A percentile compares a stretch with the other conserved stretches of the same genome.
These are phyloP conservation scores for Eurotiales sp. DNA, from an alignment of 2,329 filamentous ascomycete species.

Conservation along the genomic window DNA sequence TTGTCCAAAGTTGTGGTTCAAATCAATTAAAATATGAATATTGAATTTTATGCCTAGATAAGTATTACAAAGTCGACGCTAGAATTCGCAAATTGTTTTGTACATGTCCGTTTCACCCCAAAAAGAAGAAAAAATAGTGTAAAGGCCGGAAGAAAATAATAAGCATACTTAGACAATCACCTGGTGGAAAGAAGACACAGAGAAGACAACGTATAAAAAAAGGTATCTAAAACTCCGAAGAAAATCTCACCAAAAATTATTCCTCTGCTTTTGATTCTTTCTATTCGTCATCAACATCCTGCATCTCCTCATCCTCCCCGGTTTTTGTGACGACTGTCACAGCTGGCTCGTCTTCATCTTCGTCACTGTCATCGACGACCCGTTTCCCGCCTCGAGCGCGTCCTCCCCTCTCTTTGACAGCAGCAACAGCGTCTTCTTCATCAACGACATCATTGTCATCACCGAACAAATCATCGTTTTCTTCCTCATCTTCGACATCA, in stretches of 20 bases:
- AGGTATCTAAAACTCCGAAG: conserved; percentile 2
- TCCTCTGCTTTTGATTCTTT: too few relatives aligned
- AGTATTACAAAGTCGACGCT: conserved; percentile 1
- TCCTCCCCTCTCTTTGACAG: conserved; percentile 1
- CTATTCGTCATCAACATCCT: conserved; percentile 14
- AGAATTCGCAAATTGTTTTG: conserved; percentile 9
- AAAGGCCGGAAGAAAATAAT: neutral
- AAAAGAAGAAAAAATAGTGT: neutral
- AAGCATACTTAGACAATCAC: conserved; percentile 6
- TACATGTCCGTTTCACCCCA: conserved; percentile 1
- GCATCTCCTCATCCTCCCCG: conserved; percentile 21
- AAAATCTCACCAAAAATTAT: neutral
- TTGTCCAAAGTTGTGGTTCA: too few relatives aligned
- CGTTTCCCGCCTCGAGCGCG: conserved; percentile 13
- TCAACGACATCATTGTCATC: conserved; percentile 26
- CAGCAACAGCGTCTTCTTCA: conserved; percentile 2
- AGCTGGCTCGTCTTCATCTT: conserved; percentile 19
- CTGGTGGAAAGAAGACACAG: conserved; percentile 8
- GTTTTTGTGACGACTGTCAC: conserved; percentile 25
- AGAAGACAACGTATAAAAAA: conserved; percentile 14
- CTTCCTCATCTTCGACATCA: conserved; percentile 20
- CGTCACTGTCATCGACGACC: conserved; percentile 19
- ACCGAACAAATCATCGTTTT: conserved; percentile 37
- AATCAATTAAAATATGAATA: neutral
- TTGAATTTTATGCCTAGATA: neutral